These are phyloP conservation scores for Gossypium bickii DNA, from an alignment of 345 rosid genomes.

Conservation along the genomic window DNA sequence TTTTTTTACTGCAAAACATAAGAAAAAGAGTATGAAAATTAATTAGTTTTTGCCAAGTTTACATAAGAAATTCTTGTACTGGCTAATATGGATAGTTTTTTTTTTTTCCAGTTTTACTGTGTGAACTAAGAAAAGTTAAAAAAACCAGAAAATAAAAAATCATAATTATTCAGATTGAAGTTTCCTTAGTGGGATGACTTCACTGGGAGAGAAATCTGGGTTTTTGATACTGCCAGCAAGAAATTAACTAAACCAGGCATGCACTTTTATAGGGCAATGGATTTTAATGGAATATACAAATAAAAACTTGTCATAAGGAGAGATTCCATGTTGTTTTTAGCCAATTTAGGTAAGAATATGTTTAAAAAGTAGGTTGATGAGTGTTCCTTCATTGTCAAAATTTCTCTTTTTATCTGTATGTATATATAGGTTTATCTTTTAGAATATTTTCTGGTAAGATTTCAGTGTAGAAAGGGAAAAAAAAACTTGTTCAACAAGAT, in stretches of 20 bases:
- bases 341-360: not conserved
- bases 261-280: not conserved
- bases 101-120: not conserved
- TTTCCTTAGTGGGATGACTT: slow-evolving; percentile 1
- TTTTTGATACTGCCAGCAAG: not conserved
- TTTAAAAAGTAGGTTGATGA: not conserved
- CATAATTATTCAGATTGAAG: not conserved
- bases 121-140: not conserved
- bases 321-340: not conserved
- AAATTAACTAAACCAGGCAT: not conserved
- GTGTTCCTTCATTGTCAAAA: not conserved
- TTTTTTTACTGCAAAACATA: too few species aligned
- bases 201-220: not conserved
- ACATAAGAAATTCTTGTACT: too few species aligned
- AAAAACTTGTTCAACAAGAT: too few species aligned
- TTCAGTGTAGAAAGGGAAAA: not conserved
- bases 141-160: not conserved
- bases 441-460: not conserved
- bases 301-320: not conserved
- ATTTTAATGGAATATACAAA: not conserved
- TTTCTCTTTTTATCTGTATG: not conserved
- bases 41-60: too few species aligned
- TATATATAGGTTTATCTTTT: not conserved
- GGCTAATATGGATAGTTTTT: too few species aligned
- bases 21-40: too few species aligned